Conservation (phyloP, 148 eudicot species). For the Cornus kousa region DNA sequence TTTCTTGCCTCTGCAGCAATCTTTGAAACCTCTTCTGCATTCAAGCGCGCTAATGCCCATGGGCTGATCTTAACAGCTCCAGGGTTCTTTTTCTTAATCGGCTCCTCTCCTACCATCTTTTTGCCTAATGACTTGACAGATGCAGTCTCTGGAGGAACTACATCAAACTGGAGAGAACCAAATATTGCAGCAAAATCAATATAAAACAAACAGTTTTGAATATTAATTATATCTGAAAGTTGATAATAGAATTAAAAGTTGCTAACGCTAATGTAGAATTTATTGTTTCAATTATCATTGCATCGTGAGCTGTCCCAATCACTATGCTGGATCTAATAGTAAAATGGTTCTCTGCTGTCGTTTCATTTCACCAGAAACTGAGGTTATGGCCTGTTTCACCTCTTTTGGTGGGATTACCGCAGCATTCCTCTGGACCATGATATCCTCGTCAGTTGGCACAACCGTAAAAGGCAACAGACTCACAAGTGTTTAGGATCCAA, state of each 20-base stretch:
- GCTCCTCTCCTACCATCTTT: conserved; percentile 52
- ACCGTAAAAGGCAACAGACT: too few species aligned
- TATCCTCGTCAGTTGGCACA: too few species aligned
- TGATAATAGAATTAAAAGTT: neutral
- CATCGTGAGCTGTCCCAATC: neutral
- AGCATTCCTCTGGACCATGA: neutral
- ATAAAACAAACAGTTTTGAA: neutral
- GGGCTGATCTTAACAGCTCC: conserved; percentile 93
- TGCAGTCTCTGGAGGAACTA: conserved; percentile 83
- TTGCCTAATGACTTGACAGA: conserved; percentile 91
- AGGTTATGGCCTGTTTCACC: neutral
- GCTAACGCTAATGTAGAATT: neutral
- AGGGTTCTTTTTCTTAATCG: conserved; percentile 71
- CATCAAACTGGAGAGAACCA: conserved; percentile 70
- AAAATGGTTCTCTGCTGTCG: too few species aligned
- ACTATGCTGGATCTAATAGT: too few species aligned
- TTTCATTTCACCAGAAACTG: neutral
- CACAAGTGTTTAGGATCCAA: neutral
- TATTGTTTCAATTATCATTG: neutral
- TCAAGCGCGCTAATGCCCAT: conserved; percentile 89
- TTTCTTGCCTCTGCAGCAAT: conserved; percentile 96
- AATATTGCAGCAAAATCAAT: conserved; percentile 10
- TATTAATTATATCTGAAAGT: neutral
- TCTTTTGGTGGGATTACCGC: neutral
- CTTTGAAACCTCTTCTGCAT: conserved; percentile 87